phyloP scores from a whole-genome alignment of 805 yeast genomes.

The Maudiozyma saulgeensis region DNA sequence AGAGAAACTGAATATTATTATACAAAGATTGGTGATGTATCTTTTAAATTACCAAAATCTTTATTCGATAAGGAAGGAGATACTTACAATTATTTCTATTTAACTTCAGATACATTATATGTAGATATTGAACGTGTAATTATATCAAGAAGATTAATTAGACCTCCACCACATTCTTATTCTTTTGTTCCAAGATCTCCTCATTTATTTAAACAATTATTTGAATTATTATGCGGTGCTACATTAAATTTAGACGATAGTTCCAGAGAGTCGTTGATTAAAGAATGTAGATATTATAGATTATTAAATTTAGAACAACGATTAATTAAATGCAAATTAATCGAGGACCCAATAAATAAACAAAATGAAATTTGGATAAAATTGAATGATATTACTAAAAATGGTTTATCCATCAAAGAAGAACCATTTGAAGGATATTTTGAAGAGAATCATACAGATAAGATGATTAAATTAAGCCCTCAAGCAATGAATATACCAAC shows the following conservation, averaged over 20 bases:
- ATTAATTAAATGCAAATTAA: conserved; percentile 43
- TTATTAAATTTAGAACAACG: conserved; percentile 67
- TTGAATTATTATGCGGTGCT: conserved; percentile 50
- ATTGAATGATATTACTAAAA: conserved; percentile 36
- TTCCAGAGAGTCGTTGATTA: conserved; percentile 48
- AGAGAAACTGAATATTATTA: conserved; percentile 45
- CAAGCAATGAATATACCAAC: background rate
- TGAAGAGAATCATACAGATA: background rate
- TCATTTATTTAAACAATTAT: conserved; percentile 42
- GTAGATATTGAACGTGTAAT: conserved; percentile 38
- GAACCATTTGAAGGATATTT: background rate
- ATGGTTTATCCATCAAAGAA: conserved; percentile 23
- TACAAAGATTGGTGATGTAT: conserved; percentile 47
- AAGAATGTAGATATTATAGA: conserved; percentile 71
- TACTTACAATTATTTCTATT: conserved; percentile 64
- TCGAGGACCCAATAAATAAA: conserved; percentile 41
- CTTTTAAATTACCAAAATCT: conserved; percentile 50
- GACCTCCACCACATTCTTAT: conserved; percentile 72
- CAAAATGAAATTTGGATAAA: conserved; percentile 50
- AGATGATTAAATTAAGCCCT: background rate
- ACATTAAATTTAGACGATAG: conserved; percentile 39
- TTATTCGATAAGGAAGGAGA: conserved; percentile 56
- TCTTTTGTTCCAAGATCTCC: conserved; percentile 44
- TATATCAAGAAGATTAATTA: conserved; percentile 35
- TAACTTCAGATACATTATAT: conserved; percentile 46